Base-by-base conservation (phyloP, 1,284 basidiomycete genomes). In the Schizophyllum amplum region DNA sequence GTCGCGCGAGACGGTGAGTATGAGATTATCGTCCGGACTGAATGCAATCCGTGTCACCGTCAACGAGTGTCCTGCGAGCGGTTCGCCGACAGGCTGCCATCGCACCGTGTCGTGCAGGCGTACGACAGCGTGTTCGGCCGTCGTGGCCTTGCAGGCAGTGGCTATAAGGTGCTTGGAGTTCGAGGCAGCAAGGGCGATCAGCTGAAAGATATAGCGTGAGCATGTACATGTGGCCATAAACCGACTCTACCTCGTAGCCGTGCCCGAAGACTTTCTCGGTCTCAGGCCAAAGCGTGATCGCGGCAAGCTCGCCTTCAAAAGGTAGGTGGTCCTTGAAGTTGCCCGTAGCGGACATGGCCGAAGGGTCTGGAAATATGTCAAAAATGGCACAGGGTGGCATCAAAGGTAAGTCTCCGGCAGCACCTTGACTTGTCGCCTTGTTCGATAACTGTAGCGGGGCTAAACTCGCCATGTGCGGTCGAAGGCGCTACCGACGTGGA, bases 231-330 rank as follows among this genome's bases (percentile, higher is more conserved):
- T 1, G 67, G 58, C 61, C n/a, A n/a, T n/a, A n/a, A n/a, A n/a
- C n/a, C n/a, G n/a, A n/a, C n/a, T n/a, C n/a, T n/a, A 93, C 89
- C 80, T 99, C 97, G 68, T 98, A 98, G 27, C 94, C 94, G 71
- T 99, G 97, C 1, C 96, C 97, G 69, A 98, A 99, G 1, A 99
- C 77, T 69, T 99, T 99, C 67, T 99, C 96, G 1, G 87, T 76
- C 72, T 99, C 97, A 0, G 96, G 96, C 97, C 97, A 99, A 0
- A 99, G 79, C 0, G 96, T 98, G 13, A 83, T 80, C 0, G 86
- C 81, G 0, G 91, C 86, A 0, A 99, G 79, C 69, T 92, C 85
- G 51, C 88, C 86, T 68, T 94, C 90, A 61, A 91, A 91, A 0
- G 92, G 85, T 4, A 86, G 80, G 58, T 87, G 74, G n/a, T 55